These are phyloP conservation scores for Skeletonema marinoi DNA, from an alignment of 108 stramenopile genomes.

Conservation along the genomic window DNA sequence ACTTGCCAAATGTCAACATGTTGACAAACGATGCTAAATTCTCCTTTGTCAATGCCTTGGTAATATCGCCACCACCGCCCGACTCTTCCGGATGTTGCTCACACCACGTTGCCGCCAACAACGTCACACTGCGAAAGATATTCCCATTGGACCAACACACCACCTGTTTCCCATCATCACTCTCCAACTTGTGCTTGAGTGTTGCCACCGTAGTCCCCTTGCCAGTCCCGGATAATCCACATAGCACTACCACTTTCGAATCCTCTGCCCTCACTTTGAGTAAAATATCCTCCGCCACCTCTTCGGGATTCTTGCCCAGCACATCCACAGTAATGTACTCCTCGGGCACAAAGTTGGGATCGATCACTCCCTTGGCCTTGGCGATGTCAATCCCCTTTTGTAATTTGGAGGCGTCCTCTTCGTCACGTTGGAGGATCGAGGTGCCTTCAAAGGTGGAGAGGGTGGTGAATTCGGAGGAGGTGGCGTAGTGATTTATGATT, in stretches of 20 bases:
- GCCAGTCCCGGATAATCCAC: conserved; percentile 85
- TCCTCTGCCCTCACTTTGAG: conserved; percentile 6
- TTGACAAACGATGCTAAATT: conserved; percentile 69
- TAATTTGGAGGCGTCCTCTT: conserved; percentile 78
- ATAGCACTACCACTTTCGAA: conserved; percentile 72
- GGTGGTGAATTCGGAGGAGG: conserved; percentile 39
- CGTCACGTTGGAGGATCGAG: conserved; percentile 67
- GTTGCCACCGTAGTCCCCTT: conserved; percentile 87
- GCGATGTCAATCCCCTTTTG: conserved; percentile 81
- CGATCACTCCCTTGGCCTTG: conserved; percentile 83
- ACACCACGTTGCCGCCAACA: conserved; percentile 85
- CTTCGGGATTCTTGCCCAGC: conserved; percentile 78
- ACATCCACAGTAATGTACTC: conserved; percentile 83
- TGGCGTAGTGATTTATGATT: conserved; percentile 60
- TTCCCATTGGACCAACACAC: conserved; percentile 92
- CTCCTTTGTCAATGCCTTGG: conserved; percentile 76
- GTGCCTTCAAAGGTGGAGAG: conserved; percentile 62
- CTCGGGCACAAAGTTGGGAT: conserved; percentile 73
- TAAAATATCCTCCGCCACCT: conserved; percentile 74
- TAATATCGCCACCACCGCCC: conserved; percentile 22
- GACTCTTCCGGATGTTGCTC: conserved; percentile 67
- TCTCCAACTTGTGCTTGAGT: conserved; percentile 63
- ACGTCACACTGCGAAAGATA: conserved; percentile 83
- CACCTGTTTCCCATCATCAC: conserved; percentile 60
- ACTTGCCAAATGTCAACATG: conserved; percentile 85